A percentile compares a stretch with the other conserved stretches of the same genome.
These are phyloP conservation scores for Geotrichum fermentans DNA, from an alignment of 1,139 yeast species.

Conservation along the genomic window DNA sequence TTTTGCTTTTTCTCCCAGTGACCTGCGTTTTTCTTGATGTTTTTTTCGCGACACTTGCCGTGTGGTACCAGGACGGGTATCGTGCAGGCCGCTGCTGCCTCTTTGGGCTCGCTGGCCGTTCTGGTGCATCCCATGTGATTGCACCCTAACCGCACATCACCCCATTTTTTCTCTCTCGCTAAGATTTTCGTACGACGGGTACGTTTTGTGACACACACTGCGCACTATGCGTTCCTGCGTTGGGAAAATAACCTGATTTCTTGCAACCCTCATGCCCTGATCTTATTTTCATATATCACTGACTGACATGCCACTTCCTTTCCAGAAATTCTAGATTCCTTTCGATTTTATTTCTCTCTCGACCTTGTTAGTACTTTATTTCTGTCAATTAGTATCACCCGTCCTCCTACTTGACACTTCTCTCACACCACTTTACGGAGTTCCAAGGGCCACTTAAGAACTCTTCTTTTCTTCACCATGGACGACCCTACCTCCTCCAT, in stretches of 20 bases:
- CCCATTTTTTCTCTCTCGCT: conserved; percentile 9
- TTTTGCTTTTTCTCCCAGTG: conserved; percentile 4
- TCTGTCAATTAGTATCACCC: no score
- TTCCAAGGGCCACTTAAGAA: neutral
- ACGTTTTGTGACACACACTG: no score
- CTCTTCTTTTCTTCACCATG: conserved; percentile 4
- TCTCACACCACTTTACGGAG: conserved; percentile 4
- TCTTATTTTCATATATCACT: conserved; percentile 1
- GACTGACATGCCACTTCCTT: conserved; percentile 1
- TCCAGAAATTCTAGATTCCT: neutral
- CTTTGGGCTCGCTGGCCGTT: neutral
- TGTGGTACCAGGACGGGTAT: neutral
- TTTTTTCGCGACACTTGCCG: neutral
- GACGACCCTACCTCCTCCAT: conserved; percentile 15
- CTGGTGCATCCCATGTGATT: neutral
- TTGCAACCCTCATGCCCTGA: conserved; percentile 4
- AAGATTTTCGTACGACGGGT: no score
- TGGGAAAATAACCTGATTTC: conserved; percentile 3
- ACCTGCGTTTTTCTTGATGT: neutral
- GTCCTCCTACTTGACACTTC: neutral
- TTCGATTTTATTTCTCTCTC: neutral
- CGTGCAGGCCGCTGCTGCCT: neutral
- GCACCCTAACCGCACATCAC: neutral
- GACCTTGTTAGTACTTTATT: no score
- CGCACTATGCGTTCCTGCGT: no score